phyloP scores from a whole-genome alignment of 73 alveolate genomes.

The Paramecium tetraurelia region DNA sequence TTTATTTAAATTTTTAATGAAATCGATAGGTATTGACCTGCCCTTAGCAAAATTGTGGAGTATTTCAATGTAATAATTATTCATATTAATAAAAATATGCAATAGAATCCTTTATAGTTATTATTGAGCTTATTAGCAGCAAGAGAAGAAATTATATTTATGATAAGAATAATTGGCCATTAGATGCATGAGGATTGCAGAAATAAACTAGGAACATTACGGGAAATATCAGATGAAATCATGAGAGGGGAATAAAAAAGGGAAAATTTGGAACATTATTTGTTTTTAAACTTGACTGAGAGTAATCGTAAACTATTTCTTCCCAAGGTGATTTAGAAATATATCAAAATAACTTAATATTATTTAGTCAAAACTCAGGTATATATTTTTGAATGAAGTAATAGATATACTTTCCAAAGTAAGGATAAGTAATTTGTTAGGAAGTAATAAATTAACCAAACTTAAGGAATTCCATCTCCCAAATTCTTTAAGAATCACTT shows the following conservation, averaged over 20 bases:
- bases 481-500: neutral
- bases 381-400: neutral
- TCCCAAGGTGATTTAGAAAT: neutral
- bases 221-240: neutral
- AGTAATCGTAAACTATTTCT: neutral
- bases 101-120: neutral
- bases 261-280: neutral
- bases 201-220: neutral
- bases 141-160: conserved; percentile 28
- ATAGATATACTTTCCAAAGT: conserved; percentile 28
- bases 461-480: neutral
- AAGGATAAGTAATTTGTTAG: neutral
- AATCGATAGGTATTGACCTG: neutral
- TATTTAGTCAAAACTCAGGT: neutral
- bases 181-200: conserved; percentile 10
- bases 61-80: conserved; percentile 26
- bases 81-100: conserved; percentile 16
- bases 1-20: neutral
- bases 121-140: neutral
- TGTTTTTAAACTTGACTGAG: neutral
- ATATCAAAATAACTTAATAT: neutral
- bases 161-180: neutral
- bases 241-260: conserved; percentile 38
- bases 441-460: neutral
- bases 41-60: neutral